A percentile compares a stretch with the other conserved stretches of the same genome.
These are phyloP conservation scores for Leccinum variicolor DNA, from an alignment of 768 basidiomycete genomes.

Conservation along the genomic window DNA sequence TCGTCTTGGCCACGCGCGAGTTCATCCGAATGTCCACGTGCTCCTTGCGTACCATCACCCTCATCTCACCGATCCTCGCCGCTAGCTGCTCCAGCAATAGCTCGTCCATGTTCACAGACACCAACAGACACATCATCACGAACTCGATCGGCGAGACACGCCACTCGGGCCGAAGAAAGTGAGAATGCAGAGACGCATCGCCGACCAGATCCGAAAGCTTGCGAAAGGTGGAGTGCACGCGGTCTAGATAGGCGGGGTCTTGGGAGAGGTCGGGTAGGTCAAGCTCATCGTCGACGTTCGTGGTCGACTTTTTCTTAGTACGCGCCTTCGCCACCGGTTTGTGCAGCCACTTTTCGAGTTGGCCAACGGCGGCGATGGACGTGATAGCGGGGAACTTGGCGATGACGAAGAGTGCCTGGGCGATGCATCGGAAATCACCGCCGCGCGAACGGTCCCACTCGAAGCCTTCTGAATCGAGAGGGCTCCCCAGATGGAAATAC, in stretches of 20 bases:
- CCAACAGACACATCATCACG: conserved; percentile 51
- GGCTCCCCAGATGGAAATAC: conserved; percentile 41
- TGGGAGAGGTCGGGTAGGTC: conserved; percentile 29
- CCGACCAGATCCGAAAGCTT: conserved; percentile 46
- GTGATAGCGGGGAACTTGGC: conserved; percentile 37
- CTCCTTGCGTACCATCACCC: conserved; percentile 46
- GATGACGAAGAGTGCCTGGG: conserved; percentile 52
- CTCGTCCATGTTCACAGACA: conserved; percentile 45
- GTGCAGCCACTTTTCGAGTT: conserved; percentile 52
- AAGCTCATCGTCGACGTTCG: conserved; percentile 1
- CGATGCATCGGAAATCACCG: conserved; percentile 55
- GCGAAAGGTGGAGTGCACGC: conserved; percentile 41
- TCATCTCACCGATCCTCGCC: conserved; percentile 47
- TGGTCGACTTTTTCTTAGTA: conserved; percentile 18
- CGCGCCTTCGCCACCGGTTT: conserved; percentile 15
- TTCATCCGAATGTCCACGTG: conserved; percentile 72
- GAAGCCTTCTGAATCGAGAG: conserved; percentile 34
- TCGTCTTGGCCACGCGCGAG: conserved; percentile 47
- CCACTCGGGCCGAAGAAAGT: conserved; percentile 39
- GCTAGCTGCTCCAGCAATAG: conserved; percentile 41
- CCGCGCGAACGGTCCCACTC: conserved; percentile 54
- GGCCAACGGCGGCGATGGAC: conserved; percentile 30
- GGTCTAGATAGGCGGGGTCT: conserved; percentile 32
- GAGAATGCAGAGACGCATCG: conserved; percentile 31
- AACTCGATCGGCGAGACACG: conserved; percentile 72